Evolutionary conservation across 352 stramenopile genomes (phyloP).

Genomic region (Phytopythium delawarense): DNA sequence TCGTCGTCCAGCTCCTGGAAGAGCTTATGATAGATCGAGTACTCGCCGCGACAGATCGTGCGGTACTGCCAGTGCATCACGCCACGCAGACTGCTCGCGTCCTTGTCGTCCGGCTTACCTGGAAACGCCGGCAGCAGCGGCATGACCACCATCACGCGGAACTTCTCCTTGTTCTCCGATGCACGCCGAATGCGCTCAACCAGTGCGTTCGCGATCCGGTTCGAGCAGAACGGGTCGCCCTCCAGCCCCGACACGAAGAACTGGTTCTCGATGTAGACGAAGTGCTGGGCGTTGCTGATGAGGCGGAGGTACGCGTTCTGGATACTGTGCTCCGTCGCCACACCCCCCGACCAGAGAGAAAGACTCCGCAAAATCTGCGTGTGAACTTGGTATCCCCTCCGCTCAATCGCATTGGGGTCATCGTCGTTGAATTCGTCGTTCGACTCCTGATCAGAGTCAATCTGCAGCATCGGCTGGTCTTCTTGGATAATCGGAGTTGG

Average conservation of each 20-base stretch:
- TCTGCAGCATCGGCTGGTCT: constrained; percentile 4
- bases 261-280: constrained; percentile 93
- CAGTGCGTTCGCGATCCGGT: constrained; percentile 79
- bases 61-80: constrained; percentile 89
- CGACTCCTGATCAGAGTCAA: neutral
- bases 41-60: constrained; percentile 73
- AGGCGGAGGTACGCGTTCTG: constrained; percentile 88
- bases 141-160: constrained; percentile 85
- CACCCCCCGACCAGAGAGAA: constrained; percentile 77
- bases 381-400: constrained; percentile 10
- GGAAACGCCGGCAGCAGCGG: constrained; percentile 77
- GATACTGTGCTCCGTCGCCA: constrained; percentile 83
- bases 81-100: constrained; percentile 72
- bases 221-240: constrained; percentile 73
- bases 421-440: constrained; percentile 4
- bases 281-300: constrained; percentile 83
- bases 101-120: constrained; percentile 75
- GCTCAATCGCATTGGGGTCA: neutral
- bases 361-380: constrained; percentile 74
- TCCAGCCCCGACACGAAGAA: constrained; percentile 87
- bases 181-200: constrained; percentile 73
- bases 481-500: neutral
- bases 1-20: constrained; percentile 75
- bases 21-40: constrained; percentile 82
- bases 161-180: constrained; percentile 72